These are phyloP conservation scores for Xylaria intraflava DNA, from an alignment of 495 filamentous ascomycete genomes.

Conservation along the genomic window DNA sequence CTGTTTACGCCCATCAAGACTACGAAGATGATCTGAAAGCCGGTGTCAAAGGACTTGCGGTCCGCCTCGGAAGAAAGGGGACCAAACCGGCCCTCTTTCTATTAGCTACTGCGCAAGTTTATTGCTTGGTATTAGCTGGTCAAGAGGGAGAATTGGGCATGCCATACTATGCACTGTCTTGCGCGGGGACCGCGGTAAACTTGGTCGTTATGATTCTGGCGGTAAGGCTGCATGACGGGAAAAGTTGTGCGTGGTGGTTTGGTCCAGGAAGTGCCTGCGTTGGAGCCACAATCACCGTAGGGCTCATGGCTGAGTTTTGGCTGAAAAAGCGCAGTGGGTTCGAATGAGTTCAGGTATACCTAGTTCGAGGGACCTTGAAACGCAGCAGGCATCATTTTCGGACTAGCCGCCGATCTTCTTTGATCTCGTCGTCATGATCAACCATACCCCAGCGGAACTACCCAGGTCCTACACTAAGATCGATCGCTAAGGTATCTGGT, in stretches of 20 bases:
- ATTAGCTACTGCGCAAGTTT: not conserved
- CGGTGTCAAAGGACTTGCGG: not conserved
- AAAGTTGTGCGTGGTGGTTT: not conserved
- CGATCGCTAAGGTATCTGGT: no score
- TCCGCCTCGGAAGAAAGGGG: not conserved
- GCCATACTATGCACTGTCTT: not conserved
- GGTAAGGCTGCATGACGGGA: not conserved
- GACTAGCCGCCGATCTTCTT: no score
- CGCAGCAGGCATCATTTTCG: no score
- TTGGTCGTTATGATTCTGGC: not conserved
- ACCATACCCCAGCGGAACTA: no score
- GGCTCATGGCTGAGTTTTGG: no score
- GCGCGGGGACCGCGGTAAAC: not conserved
- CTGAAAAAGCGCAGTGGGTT: no score
- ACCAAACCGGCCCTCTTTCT: not conserved
- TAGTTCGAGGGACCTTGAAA: no score
- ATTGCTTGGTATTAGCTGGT: not conserved
- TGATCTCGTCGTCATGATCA: no score
- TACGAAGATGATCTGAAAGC: not conserved
- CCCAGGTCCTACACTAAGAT: no score
- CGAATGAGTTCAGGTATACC: no score
- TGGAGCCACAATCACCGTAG: no score
- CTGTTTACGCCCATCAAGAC: slow-evolving; percentile 28
- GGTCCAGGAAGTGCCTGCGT: no score
- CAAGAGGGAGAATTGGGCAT: not conserved